Conservation (phyloP, 129 eudicot genomes). For the Tanacetum coccineum region DNA sequence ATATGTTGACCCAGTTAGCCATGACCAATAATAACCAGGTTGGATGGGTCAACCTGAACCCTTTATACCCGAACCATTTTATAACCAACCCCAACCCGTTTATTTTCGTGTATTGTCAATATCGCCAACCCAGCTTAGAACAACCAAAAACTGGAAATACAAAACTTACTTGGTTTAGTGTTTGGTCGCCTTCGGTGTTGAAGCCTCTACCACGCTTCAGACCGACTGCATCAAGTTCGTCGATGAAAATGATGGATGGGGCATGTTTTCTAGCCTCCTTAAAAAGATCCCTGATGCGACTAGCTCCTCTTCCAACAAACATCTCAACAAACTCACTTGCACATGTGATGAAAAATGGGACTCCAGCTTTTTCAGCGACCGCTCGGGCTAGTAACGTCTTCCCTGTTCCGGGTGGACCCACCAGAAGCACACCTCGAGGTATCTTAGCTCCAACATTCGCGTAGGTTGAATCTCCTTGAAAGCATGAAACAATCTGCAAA, state of each 20-base stretch:
- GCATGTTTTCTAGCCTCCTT: constrained; percentile 36
- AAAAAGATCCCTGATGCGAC: constrained; percentile 43
- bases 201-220: constrained; percentile 39
- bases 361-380: constrained; percentile 38
- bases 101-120: not conserved
- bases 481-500: constrained; percentile 39
- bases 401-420: constrained; percentile 46
- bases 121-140: not conserved
- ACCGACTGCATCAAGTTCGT: constrained; percentile 45
- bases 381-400: constrained; percentile 46
- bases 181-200: constrained; percentile 38
- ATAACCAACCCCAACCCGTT: not conserved
- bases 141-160: not conserved
- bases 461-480: constrained; percentile 41
- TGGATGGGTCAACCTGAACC: not conserved
- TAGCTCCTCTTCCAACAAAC: constrained; percentile 50
- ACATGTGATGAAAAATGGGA: constrained; percentile 36
- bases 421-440: constrained; percentile 40
- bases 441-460: constrained; percentile 32
- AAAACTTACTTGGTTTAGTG: constrained; percentile 44
- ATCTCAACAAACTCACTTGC: constrained; percentile 45
- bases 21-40: too few species aligned
- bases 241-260: constrained; percentile 40
- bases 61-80: too few species aligned
- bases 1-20: too few species aligned